phyloP scores from a whole-genome alignment of 352 stramenopile genomes.

The Globisporangium perplexum region DNA sequence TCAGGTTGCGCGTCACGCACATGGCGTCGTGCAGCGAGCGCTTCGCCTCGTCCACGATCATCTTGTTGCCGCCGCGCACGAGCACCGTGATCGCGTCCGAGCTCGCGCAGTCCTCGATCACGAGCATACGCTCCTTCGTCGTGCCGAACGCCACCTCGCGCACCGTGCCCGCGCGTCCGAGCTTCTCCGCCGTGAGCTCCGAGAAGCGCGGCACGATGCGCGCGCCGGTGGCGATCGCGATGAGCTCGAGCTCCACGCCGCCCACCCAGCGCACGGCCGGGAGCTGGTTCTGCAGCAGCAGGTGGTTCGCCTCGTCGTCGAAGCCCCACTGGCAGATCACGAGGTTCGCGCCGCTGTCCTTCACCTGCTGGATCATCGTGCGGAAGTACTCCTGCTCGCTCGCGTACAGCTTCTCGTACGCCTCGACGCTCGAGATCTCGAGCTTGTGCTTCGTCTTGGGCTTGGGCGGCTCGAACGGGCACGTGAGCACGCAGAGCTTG shows the following conservation, averaged over 20 bases:
- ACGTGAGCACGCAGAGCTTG: conserved; percentile 99
- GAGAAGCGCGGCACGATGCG: conserved; percentile 98
- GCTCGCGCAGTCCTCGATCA: conserved; percentile 98
- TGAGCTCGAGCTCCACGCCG: conserved; percentile 99
- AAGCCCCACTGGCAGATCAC: conserved; percentile 99
- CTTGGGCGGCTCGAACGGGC: conserved; percentile 99
- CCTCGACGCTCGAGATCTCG: conserved; percentile 97
- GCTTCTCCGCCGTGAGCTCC: conserved; percentile 96
- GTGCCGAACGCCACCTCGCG: conserved; percentile 97
- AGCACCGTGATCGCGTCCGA: conserved; percentile 98
- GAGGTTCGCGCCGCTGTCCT: conserved; percentile 97
- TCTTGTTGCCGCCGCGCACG: conserved; percentile 98
- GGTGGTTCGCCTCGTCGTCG: conserved; percentile 99
- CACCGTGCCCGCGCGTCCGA: conserved; percentile 93
- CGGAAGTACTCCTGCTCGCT: conserved; percentile 99
- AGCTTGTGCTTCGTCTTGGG: conserved; percentile 99
- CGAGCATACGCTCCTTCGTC: conserved; percentile 97
- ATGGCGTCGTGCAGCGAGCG: conserved; percentile 99
- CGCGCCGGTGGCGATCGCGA: conserved; percentile 98
- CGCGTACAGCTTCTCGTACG: conserved; percentile 95
- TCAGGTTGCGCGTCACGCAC: conserved; percentile 99
- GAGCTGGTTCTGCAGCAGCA: conserved; percentile 97
- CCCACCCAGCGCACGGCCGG: conserved; percentile 98
- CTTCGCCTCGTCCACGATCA: conserved; percentile 99
- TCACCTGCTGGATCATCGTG: conserved; percentile 99